phyloP scores from a whole-genome alignment of 2,329 filamentous ascomycete genomes.

The Fusarium buharicum region DNA sequence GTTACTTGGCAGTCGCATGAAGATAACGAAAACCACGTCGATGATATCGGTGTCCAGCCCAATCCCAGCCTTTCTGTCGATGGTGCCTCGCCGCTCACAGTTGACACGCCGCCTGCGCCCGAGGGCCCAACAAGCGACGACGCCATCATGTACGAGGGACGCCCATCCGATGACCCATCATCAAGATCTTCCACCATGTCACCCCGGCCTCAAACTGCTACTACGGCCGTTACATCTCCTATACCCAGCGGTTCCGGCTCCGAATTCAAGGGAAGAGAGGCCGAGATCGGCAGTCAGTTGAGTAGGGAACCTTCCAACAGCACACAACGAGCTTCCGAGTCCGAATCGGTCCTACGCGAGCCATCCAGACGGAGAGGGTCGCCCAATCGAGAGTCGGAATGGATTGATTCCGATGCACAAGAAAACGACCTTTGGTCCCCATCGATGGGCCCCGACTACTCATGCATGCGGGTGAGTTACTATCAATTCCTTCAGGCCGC shows the following conservation, averaged over 20 bases:
- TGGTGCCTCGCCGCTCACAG: slow-evolving; percentile 36
- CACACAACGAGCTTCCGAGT: slow-evolving; percentile 31
- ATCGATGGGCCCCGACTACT: slow-evolving; percentile 54
- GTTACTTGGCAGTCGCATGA: slow-evolving; percentile 43
- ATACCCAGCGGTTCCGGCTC: slow-evolving; percentile 46
- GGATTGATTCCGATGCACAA: slow-evolving; percentile 39
- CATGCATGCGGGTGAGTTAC: slow-evolving; percentile 51
- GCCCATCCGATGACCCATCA: slow-evolving; percentile 45
- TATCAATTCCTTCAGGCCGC: background rate
- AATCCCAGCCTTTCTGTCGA: slow-evolving; percentile 33
- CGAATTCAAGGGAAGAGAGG: slow-evolving; percentile 51
- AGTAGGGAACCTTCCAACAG: slow-evolving; percentile 40
- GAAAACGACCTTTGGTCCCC: slow-evolving; percentile 50
- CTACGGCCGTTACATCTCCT: slow-evolving; percentile 50
- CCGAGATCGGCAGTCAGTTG: slow-evolving; percentile 40
- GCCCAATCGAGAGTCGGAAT: slow-evolving; percentile 37
- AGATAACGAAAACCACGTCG: slow-evolving; percentile 29
- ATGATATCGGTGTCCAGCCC: slow-evolving; percentile 37
- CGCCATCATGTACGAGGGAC: slow-evolving; percentile 42
- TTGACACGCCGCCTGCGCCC: slow-evolving; percentile 34
- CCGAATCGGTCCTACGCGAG: slow-evolving; percentile 30
- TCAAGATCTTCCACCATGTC: slow-evolving; percentile 58
- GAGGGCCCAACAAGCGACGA: slow-evolving; percentile 41
- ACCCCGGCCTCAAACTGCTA: slow-evolving; percentile 52
- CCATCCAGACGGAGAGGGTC: slow-evolving; percentile 29